Evolutionary conservation across 2,329 filamentous ascomycete genomes (phyloP).

Genomic region (Arthrobotrys sphaeroides): DNA sequence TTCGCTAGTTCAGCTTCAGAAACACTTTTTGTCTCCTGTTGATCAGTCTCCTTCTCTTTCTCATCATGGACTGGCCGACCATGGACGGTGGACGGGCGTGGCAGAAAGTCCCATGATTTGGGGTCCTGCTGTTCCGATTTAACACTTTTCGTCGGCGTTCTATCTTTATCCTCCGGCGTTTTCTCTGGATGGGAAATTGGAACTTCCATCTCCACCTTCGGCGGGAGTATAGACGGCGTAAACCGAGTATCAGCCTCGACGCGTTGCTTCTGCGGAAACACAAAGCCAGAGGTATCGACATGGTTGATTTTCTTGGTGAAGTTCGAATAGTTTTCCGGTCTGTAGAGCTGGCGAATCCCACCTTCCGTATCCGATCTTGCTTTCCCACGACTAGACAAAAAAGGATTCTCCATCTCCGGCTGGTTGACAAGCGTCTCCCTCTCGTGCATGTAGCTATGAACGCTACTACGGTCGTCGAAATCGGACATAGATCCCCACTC

Average conservation of each 20-base stretch:
- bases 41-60: background rate
- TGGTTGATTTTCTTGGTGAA: conserved; percentile 28
- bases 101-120: conserved; percentile 18
- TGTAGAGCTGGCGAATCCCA: conserved; percentile 37
- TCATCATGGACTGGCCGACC: background rate
- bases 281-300: conserved; percentile 6
- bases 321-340: conserved; percentile 17
- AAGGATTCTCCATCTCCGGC: conserved; percentile 39
- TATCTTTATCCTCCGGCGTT: conserved; percentile 15
- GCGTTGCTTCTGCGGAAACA: conserved; percentile 8
- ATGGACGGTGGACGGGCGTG: conserved; percentile 25
- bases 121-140: background rate
- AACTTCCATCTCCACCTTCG: background rate
- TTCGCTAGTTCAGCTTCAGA: conserved; percentile 18
- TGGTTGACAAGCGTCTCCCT: background rate
- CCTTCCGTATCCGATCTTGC: conserved; percentile 48
- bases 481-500: conserved; percentile 33
- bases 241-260: conserved; percentile 22
- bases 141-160: background rate
- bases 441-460: conserved; percentile 4
- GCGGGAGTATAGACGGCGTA: conserved; percentile 18
- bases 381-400: conserved; percentile 6
- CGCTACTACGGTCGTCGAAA: conserved; percentile 24
- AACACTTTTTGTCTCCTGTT: conserved; percentile 22
- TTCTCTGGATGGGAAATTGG: background rate